Conservation (phyloP, 2,329 filamentous ascomycete species). For the Pseudovirgaria hyperparasitica region DNA sequence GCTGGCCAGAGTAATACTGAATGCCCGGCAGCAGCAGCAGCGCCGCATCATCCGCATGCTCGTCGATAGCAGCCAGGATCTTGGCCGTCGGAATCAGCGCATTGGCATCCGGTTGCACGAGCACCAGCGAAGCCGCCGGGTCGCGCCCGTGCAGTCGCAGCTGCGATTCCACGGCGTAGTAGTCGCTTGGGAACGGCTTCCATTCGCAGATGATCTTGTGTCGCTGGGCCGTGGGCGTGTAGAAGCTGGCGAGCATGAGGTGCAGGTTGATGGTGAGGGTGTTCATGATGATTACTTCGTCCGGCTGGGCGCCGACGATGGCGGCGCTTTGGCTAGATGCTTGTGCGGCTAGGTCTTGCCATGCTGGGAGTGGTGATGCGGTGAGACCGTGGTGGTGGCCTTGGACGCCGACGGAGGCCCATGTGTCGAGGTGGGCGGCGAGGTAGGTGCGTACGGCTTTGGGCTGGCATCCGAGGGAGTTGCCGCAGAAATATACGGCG, state of each 20-base stretch:
- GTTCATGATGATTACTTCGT: slow-evolving; percentile 7
- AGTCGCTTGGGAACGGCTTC: slow-evolving; percentile 7
- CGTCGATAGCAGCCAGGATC: slow-evolving; percentile 4
- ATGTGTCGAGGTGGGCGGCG: slow-evolving; percentile 6
- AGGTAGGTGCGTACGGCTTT: slow-evolving; percentile 5
- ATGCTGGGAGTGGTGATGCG: slow-evolving; percentile 5
- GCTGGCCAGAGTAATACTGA: slow-evolving; percentile 7
- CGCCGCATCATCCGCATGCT: slow-evolving; percentile 5
- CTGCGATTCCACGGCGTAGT: slow-evolving; percentile 7
- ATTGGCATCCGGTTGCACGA: slow-evolving; percentile 4
- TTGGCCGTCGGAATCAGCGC: slow-evolving; percentile 6
- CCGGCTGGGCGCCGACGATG: slow-evolving; percentile 5
- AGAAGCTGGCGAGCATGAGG: slow-evolving; percentile 6
- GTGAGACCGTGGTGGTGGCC: slow-evolving; percentile 5
- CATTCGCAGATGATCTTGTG: slow-evolving; percentile 6
- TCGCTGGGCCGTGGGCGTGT: slow-evolving; percentile 3
- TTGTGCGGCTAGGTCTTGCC: slow-evolving; percentile 5
- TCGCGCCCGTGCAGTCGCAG: slow-evolving; percentile 5
- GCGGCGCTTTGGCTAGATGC: slow-evolving; percentile 2
- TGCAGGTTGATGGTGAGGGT: slow-evolving; percentile 6
- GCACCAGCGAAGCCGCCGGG: slow-evolving; percentile 5
- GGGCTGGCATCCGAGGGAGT: slow-evolving; percentile 6
- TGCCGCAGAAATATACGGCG: slow-evolving; percentile 8
- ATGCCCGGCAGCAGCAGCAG: slow-evolving; percentile 6
- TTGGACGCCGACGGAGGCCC: slow-evolving; percentile 5